A percentile compares a stretch with the other conserved stretches of the same genome.
Conservation (phyloP, 228 moss, liverwort and hornwort species). For the Sphagnum magellanicum region DNA sequence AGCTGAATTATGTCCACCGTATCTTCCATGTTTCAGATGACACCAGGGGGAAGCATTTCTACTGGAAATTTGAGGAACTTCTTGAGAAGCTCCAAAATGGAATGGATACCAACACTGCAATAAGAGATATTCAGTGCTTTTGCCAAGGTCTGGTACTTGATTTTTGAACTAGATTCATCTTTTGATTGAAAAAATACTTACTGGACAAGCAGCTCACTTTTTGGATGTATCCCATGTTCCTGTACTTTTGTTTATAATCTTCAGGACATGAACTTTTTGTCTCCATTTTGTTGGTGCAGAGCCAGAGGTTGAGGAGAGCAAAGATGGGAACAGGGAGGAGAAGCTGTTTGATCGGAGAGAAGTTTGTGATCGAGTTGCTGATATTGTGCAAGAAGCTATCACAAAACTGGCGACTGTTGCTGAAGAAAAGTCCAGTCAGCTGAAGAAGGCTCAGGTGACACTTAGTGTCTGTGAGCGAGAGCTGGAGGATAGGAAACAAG, state of each 20-base stretch:
- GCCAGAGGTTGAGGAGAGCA: slow-evolving; percentile 37
- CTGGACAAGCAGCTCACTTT: background rate
- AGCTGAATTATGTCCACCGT: slow-evolving; percentile 50
- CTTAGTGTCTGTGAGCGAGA: slow-evolving; percentile 57
- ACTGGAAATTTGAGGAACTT: slow-evolving; percentile 55
- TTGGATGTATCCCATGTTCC: background rate
- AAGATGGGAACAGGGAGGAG: slow-evolving; percentile 34
- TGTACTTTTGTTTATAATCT: background rate
- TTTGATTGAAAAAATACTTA: background rate
- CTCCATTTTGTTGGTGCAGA: slow-evolving; percentile 19
- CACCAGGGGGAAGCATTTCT: slow-evolving; percentile 40
- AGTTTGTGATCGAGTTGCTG: slow-evolving; percentile 64
- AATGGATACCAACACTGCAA: slow-evolving; percentile 42
- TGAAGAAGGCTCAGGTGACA: slow-evolving; percentile 55
- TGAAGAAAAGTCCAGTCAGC: slow-evolving; percentile 50
- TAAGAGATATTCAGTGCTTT: slow-evolving; percentile 49
- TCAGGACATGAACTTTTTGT: background rate
- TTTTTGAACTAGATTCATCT: background rate
- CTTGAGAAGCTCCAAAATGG: slow-evolving; percentile 57
- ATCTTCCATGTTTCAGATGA: slow-evolving; percentile 56
- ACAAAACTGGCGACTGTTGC: slow-evolving; percentile 58
- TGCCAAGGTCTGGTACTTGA: slow-evolving; percentile 51
- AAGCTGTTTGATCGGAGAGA: slow-evolving; percentile 51
- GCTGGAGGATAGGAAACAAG: slow-evolving; percentile 58
- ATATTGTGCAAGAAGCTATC: slow-evolving; percentile 65